A percentile compares a stretch with the other conserved stretches of the same genome.
These are phyloP conservation scores for Ailanthus altissimus DNA, from an alignment of 345 rosid genomes.

Conservation along the genomic window DNA sequence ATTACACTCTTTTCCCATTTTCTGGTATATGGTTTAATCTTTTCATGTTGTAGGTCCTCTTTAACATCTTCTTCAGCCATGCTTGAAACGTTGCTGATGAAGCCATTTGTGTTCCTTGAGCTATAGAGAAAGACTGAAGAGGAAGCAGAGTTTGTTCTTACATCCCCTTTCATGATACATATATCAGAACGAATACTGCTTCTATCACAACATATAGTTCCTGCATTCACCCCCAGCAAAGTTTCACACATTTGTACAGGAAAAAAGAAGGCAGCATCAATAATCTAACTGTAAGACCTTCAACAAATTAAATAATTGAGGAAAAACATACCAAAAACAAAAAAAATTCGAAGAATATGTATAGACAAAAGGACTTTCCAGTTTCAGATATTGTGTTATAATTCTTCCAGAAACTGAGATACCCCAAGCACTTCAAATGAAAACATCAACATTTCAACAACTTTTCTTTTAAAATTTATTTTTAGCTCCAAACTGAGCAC, in stretches of 20 bases:
- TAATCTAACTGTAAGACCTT: not conserved
- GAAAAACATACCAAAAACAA: not conserved
- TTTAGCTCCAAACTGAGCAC: not conserved
- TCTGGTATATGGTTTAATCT: constrained; percentile 77
- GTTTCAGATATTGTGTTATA: not conserved
- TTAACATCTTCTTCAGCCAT: constrained; percentile 11
- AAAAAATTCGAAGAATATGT: not conserved
- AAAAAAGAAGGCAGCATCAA: not conserved
- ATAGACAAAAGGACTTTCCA: not conserved
- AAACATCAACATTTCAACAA: not conserved
- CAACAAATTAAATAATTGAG: not conserved
- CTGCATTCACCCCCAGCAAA: constrained; percentile 40
- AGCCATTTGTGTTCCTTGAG: constrained; percentile 22
- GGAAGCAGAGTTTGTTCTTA: constrained; percentile 62
- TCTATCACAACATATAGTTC: constrained; percentile 77
- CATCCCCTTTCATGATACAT: constrained; percentile 78
- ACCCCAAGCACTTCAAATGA: not conserved
- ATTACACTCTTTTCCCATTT: constrained; percentile 83
- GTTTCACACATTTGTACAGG: not conserved
- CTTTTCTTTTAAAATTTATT: not conserved
- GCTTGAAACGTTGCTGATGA: constrained; percentile 25
- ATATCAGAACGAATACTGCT: constrained; percentile 61
- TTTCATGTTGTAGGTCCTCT: constrained; percentile 42
- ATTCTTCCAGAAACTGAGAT: not conserved
- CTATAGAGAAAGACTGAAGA: constrained; percentile 62